Evolutionary conservation across 371 early-diverging fungal genomes (phyloP), one percentile per base, ranked within the genome.

Genomic region (Coemansia sp.): DNA sequence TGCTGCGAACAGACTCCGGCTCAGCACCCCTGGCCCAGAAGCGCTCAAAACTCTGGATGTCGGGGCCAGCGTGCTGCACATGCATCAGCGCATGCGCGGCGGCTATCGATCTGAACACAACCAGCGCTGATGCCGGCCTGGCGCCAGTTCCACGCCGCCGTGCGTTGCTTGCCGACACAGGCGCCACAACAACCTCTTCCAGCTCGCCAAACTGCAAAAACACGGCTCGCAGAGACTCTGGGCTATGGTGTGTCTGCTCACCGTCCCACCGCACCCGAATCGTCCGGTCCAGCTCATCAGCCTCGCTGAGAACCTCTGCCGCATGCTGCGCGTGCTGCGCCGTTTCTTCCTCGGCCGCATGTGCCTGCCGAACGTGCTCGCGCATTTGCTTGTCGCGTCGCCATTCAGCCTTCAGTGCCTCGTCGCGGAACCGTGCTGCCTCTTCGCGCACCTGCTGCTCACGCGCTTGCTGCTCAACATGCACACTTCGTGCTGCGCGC

Each of bases 131-230:
- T 25, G 30, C 54, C 33, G 44, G 68, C 28, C 11, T 26, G 28
- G 9, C 33, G 0, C 16, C 30, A n/a, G 44, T 14, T 3, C 30
- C 57, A 28, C 60, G 61, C 52, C 40, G 62, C n/a, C 56, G 44
- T 21, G 55, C 47, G 62, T 42, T 42, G 5, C 20, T 33, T 7
- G 33, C 61, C 3, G 72, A 62, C 23, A 59, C 55, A 7, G 75
- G 75, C n/a, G 75, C 75, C 25, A 75, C 51, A 2, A 71, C 75
- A 3, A 75, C 65, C 42, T 75, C 75, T 28, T 75, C 75, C 8
- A 75, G 37, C 33, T 60, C 73, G 21, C 75, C 73, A 33, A 72
- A 75, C 39, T 39, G 23, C n/a, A 62, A 39, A 20, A 75, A 72
- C 12, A 64, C 11, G 12, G n/a, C n/a, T 6, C 64, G 58, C 20